These are phyloP conservation scores for Alternaria tenuissima DNA, from an alignment of 2,329 filamentous ascomycete species.

Conservation along the genomic window DNA sequence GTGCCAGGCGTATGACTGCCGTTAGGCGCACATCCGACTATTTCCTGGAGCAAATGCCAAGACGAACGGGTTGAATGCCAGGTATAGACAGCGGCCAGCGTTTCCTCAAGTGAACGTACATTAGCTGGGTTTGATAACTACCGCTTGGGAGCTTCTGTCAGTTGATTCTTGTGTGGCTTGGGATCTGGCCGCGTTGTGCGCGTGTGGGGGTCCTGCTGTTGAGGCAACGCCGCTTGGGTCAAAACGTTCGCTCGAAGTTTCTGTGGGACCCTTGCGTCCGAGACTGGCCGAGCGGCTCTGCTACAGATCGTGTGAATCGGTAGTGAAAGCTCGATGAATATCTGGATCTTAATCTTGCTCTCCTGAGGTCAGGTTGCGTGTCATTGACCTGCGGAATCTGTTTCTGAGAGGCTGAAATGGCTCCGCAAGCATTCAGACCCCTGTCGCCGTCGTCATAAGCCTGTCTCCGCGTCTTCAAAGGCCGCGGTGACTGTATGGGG, in stretches of 20 bases:
- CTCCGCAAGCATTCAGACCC: background rate
- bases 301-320: slow-evolving; percentile 9
- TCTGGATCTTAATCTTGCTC: background rate
- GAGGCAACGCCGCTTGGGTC: slow-evolving; percentile 10
- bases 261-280: slow-evolving; percentile 25
- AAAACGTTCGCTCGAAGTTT: slow-evolving; percentile 24
- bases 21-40: slow-evolving; percentile 4
- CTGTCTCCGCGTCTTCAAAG: slow-evolving; percentile 8
- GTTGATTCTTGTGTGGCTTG: background rate
- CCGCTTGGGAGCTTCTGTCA: background rate
- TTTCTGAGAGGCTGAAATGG: background rate
- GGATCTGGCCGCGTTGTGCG: slow-evolving; percentile 2
- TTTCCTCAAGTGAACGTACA: background rate
- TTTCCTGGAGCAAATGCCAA: slow-evolving; percentile 3
- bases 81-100: background rate
- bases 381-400: slow-evolving; percentile 7
- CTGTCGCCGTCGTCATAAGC: background rate
- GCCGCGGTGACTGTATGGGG: slow-evolving; percentile 17
- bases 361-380: background rate
- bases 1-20: slow-evolving; percentile 10
- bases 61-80: background rate
- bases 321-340: slow-evolving; percentile 6
- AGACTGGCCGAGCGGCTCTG: slow-evolving; percentile 21
- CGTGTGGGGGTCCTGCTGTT: slow-evolving; percentile 9
- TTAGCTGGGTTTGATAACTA: background rate